Base-by-base conservation (phyloP, 352 stramenopile genomes). In the Pythium utonaiense region DNA sequence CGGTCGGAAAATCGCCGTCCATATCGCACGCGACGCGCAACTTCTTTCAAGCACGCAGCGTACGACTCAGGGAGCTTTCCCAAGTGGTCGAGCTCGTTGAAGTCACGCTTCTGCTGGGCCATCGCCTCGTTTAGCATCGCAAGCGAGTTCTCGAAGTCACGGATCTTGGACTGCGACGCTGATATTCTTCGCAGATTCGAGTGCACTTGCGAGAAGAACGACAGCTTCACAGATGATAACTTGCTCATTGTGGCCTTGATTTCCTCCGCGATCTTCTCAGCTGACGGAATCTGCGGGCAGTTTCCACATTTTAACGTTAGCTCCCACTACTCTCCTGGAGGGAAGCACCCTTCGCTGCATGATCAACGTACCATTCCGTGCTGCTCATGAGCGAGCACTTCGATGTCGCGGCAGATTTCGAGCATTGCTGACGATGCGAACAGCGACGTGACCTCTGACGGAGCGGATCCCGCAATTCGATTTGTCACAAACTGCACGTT, bases 101-200 rank as follows among this genome's bases (percentile, higher is more conserved):
- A 95, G 56, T 95, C 83, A 34, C 82, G 84, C 68, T 94, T 93
- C 57, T 95, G 86, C 3, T 73, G 80, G 27, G 60, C 52, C 52
- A 92, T 52, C 16, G 84, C 86, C 44, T 93, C 86, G 33, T 79
- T 84, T 47, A 95, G 86, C 54, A 94, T 86, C 7, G 74, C 71
- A 36, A 95, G 38, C n/a, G 81, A 91, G 54, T 88, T 89, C 51
- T 94, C 86, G 74, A 95, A 95, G 66, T 94, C 86, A n/a, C 85
- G 80, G 53, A 95, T 95, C 56, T 89, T 88, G 6, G 84, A 93
- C 67, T 95, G 86, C n/a, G 71, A 75, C 0, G 78, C 66, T 1
- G 86, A 93, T 36, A 95, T 88, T 62, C 84, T 76, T 12, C 80
- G 78, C 56, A 95, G 33, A 42, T 75, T 81, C 14, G 63, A 67